Evolutionary conservation across 2,329 filamentous ascomycete species (phyloP).

Genomic region (Elsinoe arachidis): DNA sequence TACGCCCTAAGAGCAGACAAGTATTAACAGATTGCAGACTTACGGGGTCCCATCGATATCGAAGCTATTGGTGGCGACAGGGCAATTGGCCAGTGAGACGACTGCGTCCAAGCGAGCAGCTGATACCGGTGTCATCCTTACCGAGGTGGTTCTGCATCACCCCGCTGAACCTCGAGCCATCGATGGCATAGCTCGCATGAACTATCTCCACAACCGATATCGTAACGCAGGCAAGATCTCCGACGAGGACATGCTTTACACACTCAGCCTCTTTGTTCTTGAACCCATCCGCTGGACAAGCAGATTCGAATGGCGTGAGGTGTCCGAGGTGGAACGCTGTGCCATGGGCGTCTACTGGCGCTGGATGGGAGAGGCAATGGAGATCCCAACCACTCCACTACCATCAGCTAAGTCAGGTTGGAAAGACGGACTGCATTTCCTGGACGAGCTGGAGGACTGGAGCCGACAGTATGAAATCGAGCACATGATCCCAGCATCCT

Average conservation of each 20-base stretch:
- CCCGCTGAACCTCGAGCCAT: conserved; percentile 37
- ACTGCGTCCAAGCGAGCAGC: conserved; percentile 43
- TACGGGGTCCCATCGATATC: conserved; percentile 18
- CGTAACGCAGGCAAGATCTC: conserved; percentile 50
- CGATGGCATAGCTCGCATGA: conserved; percentile 51
- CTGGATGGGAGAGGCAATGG: conserved; percentile 60
- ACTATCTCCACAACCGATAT: conserved; percentile 53
- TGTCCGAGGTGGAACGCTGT: conserved; percentile 60
- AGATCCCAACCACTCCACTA: conserved; percentile 45
- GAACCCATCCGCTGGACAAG: conserved; percentile 58
- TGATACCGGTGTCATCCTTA: conserved; percentile 44
- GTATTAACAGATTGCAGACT: not conserved
- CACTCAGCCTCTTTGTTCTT: conserved; percentile 54
- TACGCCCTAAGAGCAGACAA: no score
- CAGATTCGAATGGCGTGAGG: conserved; percentile 59
- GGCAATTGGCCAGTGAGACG: conserved; percentile 1
- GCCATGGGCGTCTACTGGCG: conserved; percentile 62
- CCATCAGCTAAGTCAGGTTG: conserved; percentile 35
- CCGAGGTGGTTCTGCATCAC: conserved; percentile 39
- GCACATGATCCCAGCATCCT: conserved; percentile 43
- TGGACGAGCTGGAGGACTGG: conserved; percentile 45
- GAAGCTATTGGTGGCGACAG: conserved; percentile 14
- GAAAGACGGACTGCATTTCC: conserved; percentile 44
- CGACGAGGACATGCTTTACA: conserved; percentile 58
- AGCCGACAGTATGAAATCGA: conserved; percentile 49